These are phyloP conservation scores for Chlorella sp. DNA, from an alignment of 139 green algal species.

Conservation along the genomic window DNA sequence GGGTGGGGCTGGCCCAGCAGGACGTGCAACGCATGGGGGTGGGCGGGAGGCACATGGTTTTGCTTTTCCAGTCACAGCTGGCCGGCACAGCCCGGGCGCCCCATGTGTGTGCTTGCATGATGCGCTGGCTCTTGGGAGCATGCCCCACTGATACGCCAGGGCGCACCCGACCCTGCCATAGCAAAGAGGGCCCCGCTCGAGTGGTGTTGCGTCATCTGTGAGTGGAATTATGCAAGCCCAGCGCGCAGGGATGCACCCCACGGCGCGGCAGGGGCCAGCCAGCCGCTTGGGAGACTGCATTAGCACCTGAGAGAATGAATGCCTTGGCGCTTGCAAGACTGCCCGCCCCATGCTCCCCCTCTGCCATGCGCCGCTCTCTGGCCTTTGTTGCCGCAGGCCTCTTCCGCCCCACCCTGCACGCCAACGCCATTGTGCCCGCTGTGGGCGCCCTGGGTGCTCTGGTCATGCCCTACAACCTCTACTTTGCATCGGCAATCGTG, in stretches of 20 bases:
- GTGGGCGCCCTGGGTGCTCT: constrained; percentile 46
- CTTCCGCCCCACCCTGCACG: constrained; percentile 35
- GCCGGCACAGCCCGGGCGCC: no score
- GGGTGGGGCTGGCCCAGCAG: background rate
- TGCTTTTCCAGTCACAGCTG: no score
- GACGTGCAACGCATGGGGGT: background rate
- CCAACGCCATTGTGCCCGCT: constrained; percentile 29
- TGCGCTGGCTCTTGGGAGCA: no score
- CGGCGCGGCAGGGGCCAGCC: no score
- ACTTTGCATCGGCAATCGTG: constrained; percentile 42
- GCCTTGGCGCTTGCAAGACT: no score
- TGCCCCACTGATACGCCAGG: no score
- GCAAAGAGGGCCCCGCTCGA: no score
- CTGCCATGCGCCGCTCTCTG: background rate
- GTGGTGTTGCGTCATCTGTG: no score
- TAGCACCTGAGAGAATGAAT: no score
- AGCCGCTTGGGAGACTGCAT: background rate
- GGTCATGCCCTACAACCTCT: constrained; percentile 58
- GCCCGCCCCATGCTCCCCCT: background rate
- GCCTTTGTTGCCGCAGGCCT: constrained; percentile 3
- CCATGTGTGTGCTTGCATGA: no score
- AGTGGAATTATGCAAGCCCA: background rate
- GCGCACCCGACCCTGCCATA: no score
- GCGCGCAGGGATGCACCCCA: background rate
- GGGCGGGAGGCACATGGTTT: no score